Percentiles rank a stretch among this genome's conserved stretches.
phyloP scores from a whole-genome alignment of 768 basidiomycete genomes.

The Mycena pura region DNA sequence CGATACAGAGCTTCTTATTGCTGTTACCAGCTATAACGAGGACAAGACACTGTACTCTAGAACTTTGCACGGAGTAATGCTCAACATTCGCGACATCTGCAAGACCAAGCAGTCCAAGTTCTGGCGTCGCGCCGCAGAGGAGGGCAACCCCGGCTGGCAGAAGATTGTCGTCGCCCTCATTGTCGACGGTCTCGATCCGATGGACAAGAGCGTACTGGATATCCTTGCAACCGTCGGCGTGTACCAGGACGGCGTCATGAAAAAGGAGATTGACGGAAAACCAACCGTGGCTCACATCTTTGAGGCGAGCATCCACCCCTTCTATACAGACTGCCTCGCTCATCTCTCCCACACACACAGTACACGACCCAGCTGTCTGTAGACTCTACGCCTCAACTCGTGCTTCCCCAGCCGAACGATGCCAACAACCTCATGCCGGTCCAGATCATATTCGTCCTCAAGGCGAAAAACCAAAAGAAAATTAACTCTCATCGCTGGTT shows the following conservation, averaged over 20 bases:
- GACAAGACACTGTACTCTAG: slow-evolving; percentile 91
- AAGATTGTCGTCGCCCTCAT: slow-evolving; percentile 90
- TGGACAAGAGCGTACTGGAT: slow-evolving; percentile 95
- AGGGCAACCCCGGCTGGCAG: slow-evolving; percentile 89
- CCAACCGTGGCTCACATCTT: slow-evolving; percentile 94
- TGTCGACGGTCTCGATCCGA: slow-evolving; percentile 90
- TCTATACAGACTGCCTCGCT: not conserved
- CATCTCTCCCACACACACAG: slow-evolving; percentile 42
- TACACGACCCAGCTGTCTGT: slow-evolving; percentile 97
- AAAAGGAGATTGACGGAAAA: slow-evolving; percentile 89
- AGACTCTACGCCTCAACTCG: slow-evolving; percentile 87
- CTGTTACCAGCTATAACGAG: slow-evolving; percentile 93
- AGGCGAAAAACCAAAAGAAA: slow-evolving; percentile 96
- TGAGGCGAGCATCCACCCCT: slow-evolving; percentile 59
- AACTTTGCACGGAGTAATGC: slow-evolving; percentile 77
- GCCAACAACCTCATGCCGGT: slow-evolving; percentile 93
- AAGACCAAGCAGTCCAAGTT: slow-evolving; percentile 94
- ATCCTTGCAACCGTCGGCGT: slow-evolving; percentile 88
- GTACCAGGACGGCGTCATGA: slow-evolving; percentile 96
- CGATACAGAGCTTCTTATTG: slow-evolving; percentile 91
- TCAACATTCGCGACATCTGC: slow-evolving; percentile 98
- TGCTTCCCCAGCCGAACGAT: slow-evolving; percentile 89
- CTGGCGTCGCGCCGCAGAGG: slow-evolving; percentile 84
- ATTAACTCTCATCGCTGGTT: slow-evolving; percentile 96
- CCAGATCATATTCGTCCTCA: slow-evolving; percentile 88